These are phyloP conservation scores for Pharus latifolius DNA, from an alignment of 176 grass and related monocot species.

Conservation along the genomic window DNA sequence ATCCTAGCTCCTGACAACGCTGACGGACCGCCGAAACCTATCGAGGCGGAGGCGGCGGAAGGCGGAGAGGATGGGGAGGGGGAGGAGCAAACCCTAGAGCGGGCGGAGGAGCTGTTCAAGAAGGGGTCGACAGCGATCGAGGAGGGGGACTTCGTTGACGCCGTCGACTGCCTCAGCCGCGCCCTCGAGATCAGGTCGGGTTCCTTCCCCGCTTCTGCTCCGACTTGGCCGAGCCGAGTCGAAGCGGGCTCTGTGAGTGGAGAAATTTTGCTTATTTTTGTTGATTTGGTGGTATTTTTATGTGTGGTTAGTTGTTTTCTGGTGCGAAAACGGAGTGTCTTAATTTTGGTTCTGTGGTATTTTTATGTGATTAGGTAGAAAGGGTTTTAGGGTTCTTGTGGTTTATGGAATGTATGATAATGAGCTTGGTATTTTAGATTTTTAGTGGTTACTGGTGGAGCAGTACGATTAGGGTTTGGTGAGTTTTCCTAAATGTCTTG, in stretches of 20 bases:
- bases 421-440: neutral
- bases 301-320: neutral
- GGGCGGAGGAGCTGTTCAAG: conserved; percentile 67
- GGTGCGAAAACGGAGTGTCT: too few relatives aligned
- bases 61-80: neutral
- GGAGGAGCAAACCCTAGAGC: conserved; percentile 47
- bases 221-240: neutral
- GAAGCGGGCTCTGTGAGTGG: neutral
- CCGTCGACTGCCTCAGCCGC: conserved; percentile 81
- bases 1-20: neutral
- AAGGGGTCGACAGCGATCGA: conserved; percentile 80
- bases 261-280: neutral
- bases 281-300: neutral
- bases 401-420: too few relatives aligned
- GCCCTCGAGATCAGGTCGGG: conserved; percentile 89
- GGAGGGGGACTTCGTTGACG: conserved; percentile 65
- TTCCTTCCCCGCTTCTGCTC: neutral
- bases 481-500: neutral
- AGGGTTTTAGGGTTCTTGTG: too few relatives aligned
- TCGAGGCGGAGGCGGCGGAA: neutral
- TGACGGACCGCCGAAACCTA: neutral
- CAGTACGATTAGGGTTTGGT: neutral
- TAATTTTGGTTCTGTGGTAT: too few relatives aligned
- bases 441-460: neutral
- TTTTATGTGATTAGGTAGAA: too few relatives aligned